Base-by-base conservation (phyloP, 2,329 filamentous ascomycete genomes). In the Colletotrichum godetiae region DNA sequence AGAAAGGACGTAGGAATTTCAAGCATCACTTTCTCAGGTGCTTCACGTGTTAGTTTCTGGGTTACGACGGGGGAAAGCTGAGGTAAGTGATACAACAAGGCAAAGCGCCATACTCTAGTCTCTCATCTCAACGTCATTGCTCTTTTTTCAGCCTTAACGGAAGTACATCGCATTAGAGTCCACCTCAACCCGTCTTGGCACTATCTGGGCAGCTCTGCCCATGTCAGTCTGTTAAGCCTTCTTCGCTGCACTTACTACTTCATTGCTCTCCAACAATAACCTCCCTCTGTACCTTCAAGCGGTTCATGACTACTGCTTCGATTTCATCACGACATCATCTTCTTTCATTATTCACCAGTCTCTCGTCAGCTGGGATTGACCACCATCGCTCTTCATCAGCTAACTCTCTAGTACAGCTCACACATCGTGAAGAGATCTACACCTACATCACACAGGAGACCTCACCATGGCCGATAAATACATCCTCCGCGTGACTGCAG, bases 401-500 rank as follows among this genome's bases (percentile, higher is more conserved):
- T 49, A 19, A 31, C 42, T 49, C 27, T 33, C 12, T 13, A 10
- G 1, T 13, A 52, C 15, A 52, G 59, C n/a, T 22, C 19, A 27
- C 37, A 15, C 11, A 49, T 37, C 37, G 3, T 49, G 7, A 52
- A 52, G 37, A 31, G 13, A 19, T n/a, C 27, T n/a, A 6, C 59
- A 52, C 19, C 13, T 31, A 49, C 11, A 49, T 31, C 24, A 61
- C 42, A 49, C 42, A 49, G 42, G n/a, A 49, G 42, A 49, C 42
- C 55, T 57, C 24, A 55, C 60, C 31, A 91, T 91, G 91, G 87
- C 91, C 22, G 89, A 93, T 72, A 92, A 94, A 76, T 98, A 97
- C 82, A 88, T 94, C 63, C 88, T 98, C 74, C 90, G 90, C 76
- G 92, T 98, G 68, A 97, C 95, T 0, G 94, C 94, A 1, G 96